Conservation (phyloP, 192 early-diverging fungal species). For the Coemansia sp. region DNA sequence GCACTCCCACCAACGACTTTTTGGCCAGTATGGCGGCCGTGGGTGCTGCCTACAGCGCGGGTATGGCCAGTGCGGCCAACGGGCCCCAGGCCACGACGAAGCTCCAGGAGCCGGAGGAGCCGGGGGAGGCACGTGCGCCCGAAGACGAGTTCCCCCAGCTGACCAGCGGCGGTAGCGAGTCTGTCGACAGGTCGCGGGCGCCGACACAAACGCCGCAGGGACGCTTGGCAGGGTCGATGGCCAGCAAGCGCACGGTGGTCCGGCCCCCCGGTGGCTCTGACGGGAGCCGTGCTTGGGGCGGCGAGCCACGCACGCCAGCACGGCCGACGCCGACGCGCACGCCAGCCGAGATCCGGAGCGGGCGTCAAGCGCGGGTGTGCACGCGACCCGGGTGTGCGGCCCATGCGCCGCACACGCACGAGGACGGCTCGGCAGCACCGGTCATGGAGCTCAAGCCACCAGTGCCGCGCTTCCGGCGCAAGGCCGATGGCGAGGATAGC, state of each 20-base stretch:
- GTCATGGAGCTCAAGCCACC: slow-evolving; percentile 48
- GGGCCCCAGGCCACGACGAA: background rate
- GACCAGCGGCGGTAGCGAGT: background rate
- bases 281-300: background rate
- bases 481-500: background rate
- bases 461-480: slow-evolving; percentile 32
- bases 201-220: background rate
- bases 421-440: slow-evolving; percentile 15
- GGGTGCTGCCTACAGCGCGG: slow-evolving; percentile 13
- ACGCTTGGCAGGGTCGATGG: slow-evolving; percentile 1
- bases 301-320: background rate
- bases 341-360: slow-evolving; percentile 32
- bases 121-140: background rate
- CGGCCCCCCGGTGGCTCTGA: background rate
- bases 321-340: slow-evolving; percentile 15
- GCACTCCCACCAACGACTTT: slow-evolving; percentile 32
- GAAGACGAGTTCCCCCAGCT: slow-evolving; percentile 28
- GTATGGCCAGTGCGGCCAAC: background rate
- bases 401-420: slow-evolving; percentile 46
- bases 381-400: slow-evolving; percentile 47
- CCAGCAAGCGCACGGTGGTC: background rate
- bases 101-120: background rate
- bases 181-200: background rate
- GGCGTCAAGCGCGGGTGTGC: slow-evolving; percentile 29
- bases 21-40: slow-evolving; percentile 28